A percentile compares a stretch with the other conserved stretches of the same genome.
Conservation (phyloP, 108 stramenopile species). For the Cylindrotheca closterium region DNA sequence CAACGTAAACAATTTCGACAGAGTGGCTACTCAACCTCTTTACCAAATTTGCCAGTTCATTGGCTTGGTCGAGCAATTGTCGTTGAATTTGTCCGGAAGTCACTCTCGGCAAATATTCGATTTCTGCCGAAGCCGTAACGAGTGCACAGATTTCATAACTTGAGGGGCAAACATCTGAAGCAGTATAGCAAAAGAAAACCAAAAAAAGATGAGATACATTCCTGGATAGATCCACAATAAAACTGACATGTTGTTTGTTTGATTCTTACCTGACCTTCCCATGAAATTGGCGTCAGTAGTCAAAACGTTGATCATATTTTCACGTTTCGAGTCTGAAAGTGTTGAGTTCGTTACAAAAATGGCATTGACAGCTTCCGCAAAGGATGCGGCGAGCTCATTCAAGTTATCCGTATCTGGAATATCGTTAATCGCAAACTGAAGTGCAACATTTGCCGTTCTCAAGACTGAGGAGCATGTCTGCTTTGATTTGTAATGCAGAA, state of each 20-base stretch:
- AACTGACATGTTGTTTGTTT: too few species aligned
- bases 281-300: conserved; percentile 5
- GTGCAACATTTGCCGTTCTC: background rate
- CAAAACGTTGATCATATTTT: conserved; percentile 5
- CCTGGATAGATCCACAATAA: too few species aligned
- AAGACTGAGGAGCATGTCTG: conserved; percentile 2
- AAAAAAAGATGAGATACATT: too few species aligned
- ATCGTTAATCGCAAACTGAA: conserved; percentile 15
- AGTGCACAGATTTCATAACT: conserved; percentile 12
- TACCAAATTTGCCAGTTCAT: background rate
- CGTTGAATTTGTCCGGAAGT: conserved; percentile 3
- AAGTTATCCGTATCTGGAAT: conserved; percentile 5
- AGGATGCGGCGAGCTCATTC: conserved; percentile 1
- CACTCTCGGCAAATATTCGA: conserved; percentile 8
- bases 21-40: background rate
- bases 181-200: too few species aligned
- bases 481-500: conserved; percentile 1
- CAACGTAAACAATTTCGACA: conserved; percentile 3
- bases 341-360: conserved; percentile 5
- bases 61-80: background rate
- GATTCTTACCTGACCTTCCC: conserved; percentile 11
- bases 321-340: conserved; percentile 1
- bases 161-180: conserved; percentile 20
- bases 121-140: background rate
- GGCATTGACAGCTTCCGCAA: conserved; percentile 6